A percentile compares a stretch with the other conserved stretches of the same genome.
These are phyloP conservation scores for Sclerotinia glacialis DNA, from an alignment of 2,329 filamentous ascomycete genomes.

Conservation along the genomic window DNA sequence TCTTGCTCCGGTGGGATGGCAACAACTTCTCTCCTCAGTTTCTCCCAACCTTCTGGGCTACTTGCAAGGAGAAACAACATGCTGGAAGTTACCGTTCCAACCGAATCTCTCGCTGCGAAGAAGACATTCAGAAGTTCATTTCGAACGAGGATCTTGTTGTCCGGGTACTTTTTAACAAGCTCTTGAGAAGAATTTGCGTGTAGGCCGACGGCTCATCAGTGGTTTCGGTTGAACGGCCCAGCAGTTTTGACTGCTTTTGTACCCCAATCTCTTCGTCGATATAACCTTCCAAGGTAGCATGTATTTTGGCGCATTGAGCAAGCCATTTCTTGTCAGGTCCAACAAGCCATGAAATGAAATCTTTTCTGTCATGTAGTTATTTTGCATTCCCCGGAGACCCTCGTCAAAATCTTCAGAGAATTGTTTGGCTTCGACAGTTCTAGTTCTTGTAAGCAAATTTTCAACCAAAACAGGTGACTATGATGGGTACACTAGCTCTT, in stretches of 20 bases:
- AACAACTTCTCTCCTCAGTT: slow-evolving; percentile 33
- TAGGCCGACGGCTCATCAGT: neutral
- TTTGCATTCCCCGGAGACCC: slow-evolving; percentile 23
- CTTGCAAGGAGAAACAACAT: slow-evolving; percentile 33
- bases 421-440: slow-evolving; percentile 6
- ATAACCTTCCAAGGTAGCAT: slow-evolving; percentile 24
- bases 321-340: slow-evolving; percentile 19
- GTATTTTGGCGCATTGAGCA: slow-evolving; percentile 20
- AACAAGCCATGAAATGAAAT: slow-evolving; percentile 21
- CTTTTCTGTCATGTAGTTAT: slow-evolving; percentile 18
- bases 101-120: slow-evolving; percentile 44
- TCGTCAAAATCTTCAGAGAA: slow-evolving; percentile 23
- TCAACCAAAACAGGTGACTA: neutral
- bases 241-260: slow-evolving; percentile 1
- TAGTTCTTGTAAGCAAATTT: neutral
- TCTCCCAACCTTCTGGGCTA: slow-evolving; percentile 35
- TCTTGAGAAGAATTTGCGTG: slow-evolving; percentile 47
- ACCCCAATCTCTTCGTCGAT: slow-evolving; percentile 24
- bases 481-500: neutral
- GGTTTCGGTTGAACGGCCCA: neutral
- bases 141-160: slow-evolving; percentile 42
- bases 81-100: slow-evolving; percentile 41
- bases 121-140: slow-evolving; percentile 40
- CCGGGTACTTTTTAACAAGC: slow-evolving; percentile 44
- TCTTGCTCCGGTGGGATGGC: slow-evolving; percentile 37